Base-by-base conservation (phyloP, 768 basidiomycete species). In the Lentinula edodes region DNA sequence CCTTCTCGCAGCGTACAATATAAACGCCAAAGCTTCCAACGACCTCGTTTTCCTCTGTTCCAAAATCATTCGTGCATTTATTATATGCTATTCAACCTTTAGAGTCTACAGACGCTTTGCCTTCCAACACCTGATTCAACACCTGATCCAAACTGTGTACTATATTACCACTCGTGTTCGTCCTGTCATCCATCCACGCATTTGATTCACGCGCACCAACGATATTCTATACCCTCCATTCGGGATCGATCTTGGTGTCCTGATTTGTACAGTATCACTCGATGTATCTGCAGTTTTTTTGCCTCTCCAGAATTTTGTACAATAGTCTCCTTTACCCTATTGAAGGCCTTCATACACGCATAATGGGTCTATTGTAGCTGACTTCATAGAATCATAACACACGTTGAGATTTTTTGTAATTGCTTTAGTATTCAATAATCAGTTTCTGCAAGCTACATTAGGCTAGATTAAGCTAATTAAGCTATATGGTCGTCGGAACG, bases 1-100 rank as follows among this genome's bases (percentile, higher is more conserved):
- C 43, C 28, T 28, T 28, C 12, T 12, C 65, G 18, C 63, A 87
- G 85, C 77, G 83, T 61, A 87, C 85, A 8, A 87, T 87, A 64
- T 87, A 70, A 83, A 45, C 18, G 46, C 20, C 18, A 48, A 48
- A 9, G 8, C 32, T 35, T 38, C 28, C 28, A 34, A 54, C 48
- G 5, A 42, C 52, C 23, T 42, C 20, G 9, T 10, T 52, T 3
- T 52, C 51, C 8, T 9, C 28, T 0, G 16, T 13, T 52, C 5
- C 18, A n/a, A 32, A 52, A 16, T 32, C 6, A 20, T 35, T 13
- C 38, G 18, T 48, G 46, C 46, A 48, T 20, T 10, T 18, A 39
- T 39, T 53, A 34, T 35, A 53, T 35, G 54, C 12, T 13, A 58
- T 45, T 28, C 18, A 43, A 5, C 56, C 39, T 36, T 23, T 48